These are phyloP conservation scores for Besnoitia besnoiti DNA, from an alignment of 169 alveolate species.

Conservation along the genomic window DNA sequence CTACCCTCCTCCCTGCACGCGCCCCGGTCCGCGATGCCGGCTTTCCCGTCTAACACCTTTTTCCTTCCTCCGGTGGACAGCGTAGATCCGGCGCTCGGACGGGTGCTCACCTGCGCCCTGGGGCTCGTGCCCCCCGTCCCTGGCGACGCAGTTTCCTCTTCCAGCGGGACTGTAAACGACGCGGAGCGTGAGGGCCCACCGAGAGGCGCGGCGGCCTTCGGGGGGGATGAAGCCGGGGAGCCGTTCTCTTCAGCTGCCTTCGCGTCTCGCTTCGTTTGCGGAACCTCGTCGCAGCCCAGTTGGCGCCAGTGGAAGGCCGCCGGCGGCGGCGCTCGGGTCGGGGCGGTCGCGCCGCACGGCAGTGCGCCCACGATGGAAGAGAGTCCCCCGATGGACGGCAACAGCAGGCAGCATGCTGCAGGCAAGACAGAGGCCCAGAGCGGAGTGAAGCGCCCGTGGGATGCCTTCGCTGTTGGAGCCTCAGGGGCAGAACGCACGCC, in stretches of 20 bases:
- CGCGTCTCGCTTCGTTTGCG: not conserved
- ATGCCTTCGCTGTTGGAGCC: too few relatives aligned
- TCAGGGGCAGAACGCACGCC: too few relatives aligned
- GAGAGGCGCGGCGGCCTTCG: not conserved
- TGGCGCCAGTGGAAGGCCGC: slow-evolving; percentile 33
- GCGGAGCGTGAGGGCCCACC: not conserved
- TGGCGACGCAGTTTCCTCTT: too few relatives aligned
- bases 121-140: not conserved
- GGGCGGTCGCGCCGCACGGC: too few relatives aligned
- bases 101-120: not conserved
- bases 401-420: too few relatives aligned
- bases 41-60: not conserved
- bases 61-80: slow-evolving; percentile 6
- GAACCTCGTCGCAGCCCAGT: not conserved
- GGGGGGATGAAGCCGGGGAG: not conserved
- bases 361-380: too few relatives aligned
- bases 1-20: not conserved
- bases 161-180: too few relatives aligned
- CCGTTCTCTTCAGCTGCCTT: not conserved
- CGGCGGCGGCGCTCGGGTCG: not conserved
- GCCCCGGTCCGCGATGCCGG: not conserved
- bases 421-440: too few relatives aligned
- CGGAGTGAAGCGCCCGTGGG: too few relatives aligned
- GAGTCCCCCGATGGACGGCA: too few relatives aligned
- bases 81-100: not conserved